Evolutionary conservation across 331 rosid genomes (phyloP), one percentile per base, ranked within the genome.

Genomic region (Prunus yedoensis): DNA sequence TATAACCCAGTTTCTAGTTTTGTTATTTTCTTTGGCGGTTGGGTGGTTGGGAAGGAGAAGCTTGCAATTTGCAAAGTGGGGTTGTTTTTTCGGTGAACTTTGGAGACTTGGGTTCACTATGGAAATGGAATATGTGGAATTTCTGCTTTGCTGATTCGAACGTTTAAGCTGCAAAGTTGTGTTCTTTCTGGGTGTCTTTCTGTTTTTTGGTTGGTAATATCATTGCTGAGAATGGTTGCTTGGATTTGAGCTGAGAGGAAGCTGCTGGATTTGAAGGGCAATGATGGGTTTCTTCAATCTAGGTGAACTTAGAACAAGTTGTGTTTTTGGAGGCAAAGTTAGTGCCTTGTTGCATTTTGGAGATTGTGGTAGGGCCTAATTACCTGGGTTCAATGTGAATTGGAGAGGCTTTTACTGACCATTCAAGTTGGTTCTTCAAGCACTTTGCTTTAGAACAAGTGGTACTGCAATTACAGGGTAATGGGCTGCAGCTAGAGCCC

Each of bases 401-500:
- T 60, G 74, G 52, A 53, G 66, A 47, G n/a, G n/a, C 57, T 68
- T 73, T 72, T 80, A 70, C 64, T 11, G 23, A 82, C 65, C 62
- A 58, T 74, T 64, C 56, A 59, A 82, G 73, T 81, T 78, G 78
- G 18, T 79, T 82, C 84, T 57, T 74, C 18, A 72, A 78, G 70
- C 56, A 3, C 23, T 46, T 73, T 77, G 66, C 65, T 75, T 57
- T 82, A 68, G 80, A 78, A 76, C 38, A 32, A 59, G 77, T 85
- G 78, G 58, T 85, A 57, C 56, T 60, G 74, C 57, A 53, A 12
- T 78, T 78, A 50, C 77, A 58, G 83, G 82, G 68, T 30, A 56
- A 74, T 87, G 83, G 69, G 78, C 76, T 70, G 80, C 75, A 56
- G 80, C 57, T 88, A 64, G 80, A 78, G 68, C 54, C 82, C 53